Conservation (phyloP, 306 rosid genomes). For the Pyrus communis region DNA sequence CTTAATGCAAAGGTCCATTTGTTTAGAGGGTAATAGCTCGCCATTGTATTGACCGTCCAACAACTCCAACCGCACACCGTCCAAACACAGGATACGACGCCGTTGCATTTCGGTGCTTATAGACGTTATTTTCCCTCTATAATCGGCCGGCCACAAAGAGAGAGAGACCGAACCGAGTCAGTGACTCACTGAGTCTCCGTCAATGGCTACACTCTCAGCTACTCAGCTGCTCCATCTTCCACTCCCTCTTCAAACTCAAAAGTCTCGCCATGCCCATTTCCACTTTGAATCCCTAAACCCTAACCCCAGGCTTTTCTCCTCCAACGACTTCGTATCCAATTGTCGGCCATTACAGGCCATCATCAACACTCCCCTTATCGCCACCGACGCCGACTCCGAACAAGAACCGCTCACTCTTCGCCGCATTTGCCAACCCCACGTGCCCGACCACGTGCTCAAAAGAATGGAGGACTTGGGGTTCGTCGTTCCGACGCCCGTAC, state of each 20-base stretch:
- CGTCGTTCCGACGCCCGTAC: slow-evolving; percentile 62
- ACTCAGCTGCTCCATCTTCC: slow-evolving; percentile 21
- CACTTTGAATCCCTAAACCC: slow-evolving; percentile 17
- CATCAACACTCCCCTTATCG: slow-evolving; percentile 20
- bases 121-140: neutral
- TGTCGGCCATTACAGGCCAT: slow-evolving; percentile 26
- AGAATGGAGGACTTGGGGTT: slow-evolving; percentile 83
- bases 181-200: neutral
- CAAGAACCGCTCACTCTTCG: slow-evolving; percentile 36
- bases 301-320: slow-evolving; percentile 3
- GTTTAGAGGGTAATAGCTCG: neutral
- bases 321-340: slow-evolving; percentile 8
- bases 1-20: neutral
- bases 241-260: neutral
- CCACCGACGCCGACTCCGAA: slow-evolving; percentile 10
- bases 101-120: neutral
- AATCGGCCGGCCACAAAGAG: neutral
- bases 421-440: slow-evolving; percentile 43
- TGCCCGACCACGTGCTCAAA: slow-evolving; percentile 52
- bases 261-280: neutral
- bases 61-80: neutral
- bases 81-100: neutral
- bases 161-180: neutral
- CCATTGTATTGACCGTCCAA: slow-evolving; percentile 15
- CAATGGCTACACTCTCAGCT: slow-evolving; percentile 31